Evolutionary conservation across 306 rosid species (phyloP).

Genomic region (Cicer judaicum): DNA sequence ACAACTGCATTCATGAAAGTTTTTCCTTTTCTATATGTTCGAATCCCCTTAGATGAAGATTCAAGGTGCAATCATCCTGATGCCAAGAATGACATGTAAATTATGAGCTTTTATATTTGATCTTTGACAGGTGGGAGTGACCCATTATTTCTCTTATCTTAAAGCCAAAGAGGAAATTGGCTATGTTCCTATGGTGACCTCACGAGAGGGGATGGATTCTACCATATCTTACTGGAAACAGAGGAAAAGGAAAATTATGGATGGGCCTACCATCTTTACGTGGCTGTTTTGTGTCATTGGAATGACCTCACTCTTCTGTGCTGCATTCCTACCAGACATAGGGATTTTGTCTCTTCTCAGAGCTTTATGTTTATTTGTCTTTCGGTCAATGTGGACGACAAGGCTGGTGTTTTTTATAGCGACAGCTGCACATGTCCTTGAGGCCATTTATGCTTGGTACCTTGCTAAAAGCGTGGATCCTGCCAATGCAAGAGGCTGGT

Average conservation of each 20-base stretch:
- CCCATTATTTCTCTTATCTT: constrained; percentile 81
- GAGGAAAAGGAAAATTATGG: constrained; percentile 63
- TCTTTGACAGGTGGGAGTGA: constrained; percentile 80
- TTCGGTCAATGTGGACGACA: constrained; percentile 64
- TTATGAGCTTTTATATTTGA: constrained; percentile 22
- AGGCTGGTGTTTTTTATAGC: constrained; percentile 59
- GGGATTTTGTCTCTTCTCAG: constrained; percentile 67
- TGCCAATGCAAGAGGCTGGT: constrained; percentile 75
- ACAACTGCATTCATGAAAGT: constrained; percentile 21
- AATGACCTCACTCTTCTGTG: constrained; percentile 67
- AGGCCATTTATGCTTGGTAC: constrained; percentile 76
- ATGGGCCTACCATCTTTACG: constrained; percentile 74
- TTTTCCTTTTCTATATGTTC: neutral
- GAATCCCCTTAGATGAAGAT: constrained; percentile 17
- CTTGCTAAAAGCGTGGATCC: constrained; percentile 84
- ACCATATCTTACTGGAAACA: constrained; percentile 91
- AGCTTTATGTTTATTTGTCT: constrained; percentile 59
- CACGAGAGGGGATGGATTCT: constrained; percentile 84
- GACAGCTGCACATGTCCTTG: constrained; percentile 52
- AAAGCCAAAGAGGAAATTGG: constrained; percentile 94
- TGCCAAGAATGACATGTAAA: too few relatives aligned
- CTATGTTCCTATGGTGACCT: constrained; percentile 71
- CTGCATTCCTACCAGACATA: constrained; percentile 70
- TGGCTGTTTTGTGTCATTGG: constrained; percentile 77
- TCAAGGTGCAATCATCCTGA: constrained; percentile 20